phyloP scores from a whole-genome alignment of 306 rosid species.

The Ziziphus jujuba region DNA sequence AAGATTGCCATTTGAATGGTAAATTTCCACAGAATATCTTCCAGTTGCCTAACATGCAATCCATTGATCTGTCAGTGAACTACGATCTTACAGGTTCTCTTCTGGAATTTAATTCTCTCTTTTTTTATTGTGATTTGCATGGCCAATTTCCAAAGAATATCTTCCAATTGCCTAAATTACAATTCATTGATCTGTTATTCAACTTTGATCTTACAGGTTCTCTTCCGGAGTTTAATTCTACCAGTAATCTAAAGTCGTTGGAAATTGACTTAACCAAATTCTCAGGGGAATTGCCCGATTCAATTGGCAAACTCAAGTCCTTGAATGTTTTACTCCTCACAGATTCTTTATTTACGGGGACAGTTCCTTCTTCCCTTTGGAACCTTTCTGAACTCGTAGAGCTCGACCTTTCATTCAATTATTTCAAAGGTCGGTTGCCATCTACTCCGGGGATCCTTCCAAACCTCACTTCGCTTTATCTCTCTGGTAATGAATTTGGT shows the following conservation, averaged over 20 bases:
- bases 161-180: no score
- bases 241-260: slow-evolving; percentile 3
- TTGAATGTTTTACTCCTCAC: not conserved
- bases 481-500: no score
- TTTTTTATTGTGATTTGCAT: no score
- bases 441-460: not conserved
- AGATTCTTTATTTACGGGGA: not conserved
- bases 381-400: not conserved
- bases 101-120: no score
- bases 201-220: no score
- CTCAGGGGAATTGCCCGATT: not conserved
- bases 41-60: not conserved
- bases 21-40: not conserved
- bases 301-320: not conserved
- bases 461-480: not conserved
- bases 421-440: not conserved
- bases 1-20: not conserved
- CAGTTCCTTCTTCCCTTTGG: not conserved
- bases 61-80: not conserved
- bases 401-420: not conserved
- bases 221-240: no score
- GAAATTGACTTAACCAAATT: not conserved
- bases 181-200: no score
- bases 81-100: no score
- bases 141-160: no score